These are phyloP conservation scores for Lecanicillium sp. DNA, from an alignment of 2,329 filamentous ascomycete species.

Conservation along the genomic window DNA sequence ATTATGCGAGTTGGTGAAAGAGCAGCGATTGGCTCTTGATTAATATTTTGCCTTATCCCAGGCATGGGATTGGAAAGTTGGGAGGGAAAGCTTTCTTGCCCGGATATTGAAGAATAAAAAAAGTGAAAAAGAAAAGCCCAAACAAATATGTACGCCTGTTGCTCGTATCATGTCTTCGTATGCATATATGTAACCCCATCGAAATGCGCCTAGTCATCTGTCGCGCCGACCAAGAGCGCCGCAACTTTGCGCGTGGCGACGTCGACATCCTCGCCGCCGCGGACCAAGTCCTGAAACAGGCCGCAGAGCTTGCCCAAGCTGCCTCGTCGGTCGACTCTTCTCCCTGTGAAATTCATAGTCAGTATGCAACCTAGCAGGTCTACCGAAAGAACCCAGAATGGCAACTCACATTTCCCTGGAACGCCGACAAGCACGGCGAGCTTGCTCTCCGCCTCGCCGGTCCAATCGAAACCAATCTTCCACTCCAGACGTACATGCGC, in stretches of 20 bases:
- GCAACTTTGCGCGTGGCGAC: constrained; percentile 54
- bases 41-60: not conserved
- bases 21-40: not conserved
- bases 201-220: not conserved
- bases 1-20: not conserved
- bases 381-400: not conserved
- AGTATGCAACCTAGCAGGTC: not conserved
- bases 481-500: constrained; percentile 52
- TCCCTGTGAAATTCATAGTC: constrained; percentile 41
- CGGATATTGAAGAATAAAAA: constrained; percentile 1
- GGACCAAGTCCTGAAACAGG: constrained; percentile 55
- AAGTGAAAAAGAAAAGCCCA: constrained; percentile 16
- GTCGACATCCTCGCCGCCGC: constrained; percentile 47
- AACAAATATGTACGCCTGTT: constrained; percentile 16
- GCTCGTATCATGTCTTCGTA: constrained; percentile 8
- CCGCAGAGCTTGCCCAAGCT: constrained; percentile 51
- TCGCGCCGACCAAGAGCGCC: constrained; percentile 42
- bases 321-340: constrained; percentile 49
- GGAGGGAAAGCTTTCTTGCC: no score
- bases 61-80: no score
- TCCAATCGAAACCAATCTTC: constrained; percentile 65
- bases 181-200: constrained; percentile 6
- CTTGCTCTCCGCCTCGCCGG: constrained; percentile 59
- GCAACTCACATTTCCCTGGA: constrained; percentile 58
- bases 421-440: constrained; percentile 49